Evolutionary conservation across 208 protist genomes (phyloP), one percentile per base, ranked within the genome.

Genomic region (Trypanosoma platydactyli): DNA sequence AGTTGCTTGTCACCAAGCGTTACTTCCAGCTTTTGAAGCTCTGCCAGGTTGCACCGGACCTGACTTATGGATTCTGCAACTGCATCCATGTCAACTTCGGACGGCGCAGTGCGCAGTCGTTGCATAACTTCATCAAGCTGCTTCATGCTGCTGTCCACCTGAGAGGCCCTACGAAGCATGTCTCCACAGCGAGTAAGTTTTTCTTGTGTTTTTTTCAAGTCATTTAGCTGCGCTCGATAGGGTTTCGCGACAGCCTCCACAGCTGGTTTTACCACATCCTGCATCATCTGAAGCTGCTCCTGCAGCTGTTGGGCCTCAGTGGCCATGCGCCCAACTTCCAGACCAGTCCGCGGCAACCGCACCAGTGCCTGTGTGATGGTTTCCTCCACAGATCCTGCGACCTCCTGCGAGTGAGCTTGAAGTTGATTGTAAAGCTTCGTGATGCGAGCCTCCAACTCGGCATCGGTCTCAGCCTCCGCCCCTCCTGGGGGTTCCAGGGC

Each of bases 311-410:
- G 68, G 5, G 84, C 62, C 27, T 94, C 87, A 5, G 67, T 61
- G 7, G 68, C 65, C 81, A 94, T 91, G 49, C 83, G 87, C 5
- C 60, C 54, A 40, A 94, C 77, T 66, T 94, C 87, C 55, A 91
- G 73, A 25, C 77, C 77, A 3, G 84, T 79, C 42, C 87, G 76
- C 27, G 87, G 87, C 12, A 94, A 78, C 6, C 87, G 87, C 15
- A 88, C 76, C 3, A 89, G 68, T 15, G 79, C 79, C 65, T 86
- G 77, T 4, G 79, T 76, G 58, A 91, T 83, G 62, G 81, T 71
- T 22, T 90, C 82, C 38, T 94, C 87, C 15, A 90, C 73, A 15
- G 71, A 57, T 18, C 68, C 53, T 9, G 64, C 69, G 16, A 89
- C 67, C 30, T 88, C 79, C 52, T 88, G 87, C 16, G 64, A 64